Evolutionary conservation across 352 stramenopile genomes (phyloP), one percentile per base, ranked within the genome.

Genomic region (Phytophthora rubi): DNA sequence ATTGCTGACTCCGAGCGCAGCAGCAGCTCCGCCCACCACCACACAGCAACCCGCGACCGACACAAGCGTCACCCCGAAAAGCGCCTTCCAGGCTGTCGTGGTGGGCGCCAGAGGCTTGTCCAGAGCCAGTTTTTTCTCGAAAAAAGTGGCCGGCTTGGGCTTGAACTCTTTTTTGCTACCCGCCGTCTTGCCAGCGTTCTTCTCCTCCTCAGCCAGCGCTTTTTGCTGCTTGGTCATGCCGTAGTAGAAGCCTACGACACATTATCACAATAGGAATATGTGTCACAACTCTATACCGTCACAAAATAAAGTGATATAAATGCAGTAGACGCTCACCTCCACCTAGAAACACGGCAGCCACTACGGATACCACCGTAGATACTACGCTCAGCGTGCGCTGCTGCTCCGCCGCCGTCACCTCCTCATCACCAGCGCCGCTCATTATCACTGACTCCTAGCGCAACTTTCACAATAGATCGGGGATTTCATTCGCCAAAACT

Each of bases 231-330:
- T 78, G 2, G 62, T 72, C 71, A 88, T 73, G 33, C 82, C 82
- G 58, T 85, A 86, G 67, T 90, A 90, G 55, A 90, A 90, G 28
- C 82, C 82, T 90, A 59, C 39, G 63, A 18, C 52, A 69, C 44
- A 75, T 71, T 65, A 53, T 76, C 6, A 73, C 53, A 72, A 63
- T 65, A 76, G 16, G 6, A 39, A 59, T 47, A 59, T 39, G 32
- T 49, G 39, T 59, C 33, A 61, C 52, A 37, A 57, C 21, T 9
- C 35, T 23, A 9, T 39, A 39, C 26, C 16, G 23, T 2, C 18
- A 42, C 54, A 48, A 51, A 10, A 55, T 48, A n/a, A 58, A 42
- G 2, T 18, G 16, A 48, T 49, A 7, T 23, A 30, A 4, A 18
- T 28, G 15, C 4, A 35, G 33, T 4, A 30, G 13, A 62, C 21